Evolutionary conservation across 2,329 filamentous ascomycete species (phyloP).

Genomic region (Pestalotiopsis sp.): DNA sequence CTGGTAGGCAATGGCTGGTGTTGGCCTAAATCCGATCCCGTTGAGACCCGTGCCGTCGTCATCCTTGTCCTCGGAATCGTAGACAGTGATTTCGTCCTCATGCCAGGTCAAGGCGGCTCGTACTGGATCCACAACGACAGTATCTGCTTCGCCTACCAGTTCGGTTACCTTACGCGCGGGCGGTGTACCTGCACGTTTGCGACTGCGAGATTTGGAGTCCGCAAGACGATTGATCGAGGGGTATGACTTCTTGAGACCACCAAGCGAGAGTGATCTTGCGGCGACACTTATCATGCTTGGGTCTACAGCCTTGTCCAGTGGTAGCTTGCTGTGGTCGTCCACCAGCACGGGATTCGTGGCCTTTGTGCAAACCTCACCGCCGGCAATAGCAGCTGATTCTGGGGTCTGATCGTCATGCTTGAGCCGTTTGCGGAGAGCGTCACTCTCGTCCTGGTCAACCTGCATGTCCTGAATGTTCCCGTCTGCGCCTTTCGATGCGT

Average conservation of each 20-base stretch:
- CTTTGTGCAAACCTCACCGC: slow-evolving; percentile 16
- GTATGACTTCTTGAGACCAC: slow-evolving; percentile 34
- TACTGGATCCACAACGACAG: slow-evolving; percentile 50
- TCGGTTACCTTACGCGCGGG: slow-evolving; percentile 25
- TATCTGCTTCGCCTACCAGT: slow-evolving; percentile 32
- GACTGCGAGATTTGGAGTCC: slow-evolving; percentile 38
- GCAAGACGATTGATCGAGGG: slow-evolving; percentile 40
- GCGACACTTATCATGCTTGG: slow-evolving; percentile 17
- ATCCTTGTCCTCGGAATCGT: slow-evolving; percentile 65
- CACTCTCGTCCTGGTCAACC: slow-evolving; percentile 31
- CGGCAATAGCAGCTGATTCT: slow-evolving; percentile 9
- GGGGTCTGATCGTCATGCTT: slow-evolving; percentile 31
- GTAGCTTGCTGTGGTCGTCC: slow-evolving; percentile 17
- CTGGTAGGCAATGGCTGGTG: slow-evolving; percentile 59
- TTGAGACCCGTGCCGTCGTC: slow-evolving; percentile 70
- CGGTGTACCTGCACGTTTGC: slow-evolving; percentile 28
- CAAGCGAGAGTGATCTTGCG: slow-evolving; percentile 15
- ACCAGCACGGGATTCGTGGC: slow-evolving; percentile 16
- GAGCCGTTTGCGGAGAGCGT: slow-evolving; percentile 38
- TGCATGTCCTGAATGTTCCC: slow-evolving; percentile 24
- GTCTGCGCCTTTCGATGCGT: slow-evolving; percentile 18
- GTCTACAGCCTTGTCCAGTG: slow-evolving; percentile 24
- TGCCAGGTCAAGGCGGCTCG: slow-evolving; percentile 67
- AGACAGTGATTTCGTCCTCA: slow-evolving; percentile 68
- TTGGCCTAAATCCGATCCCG: slow-evolving; percentile 68